Evolutionary conservation across 352 stramenopile genomes (phyloP).

Genomic region (Achlya hypogyna): DNA sequence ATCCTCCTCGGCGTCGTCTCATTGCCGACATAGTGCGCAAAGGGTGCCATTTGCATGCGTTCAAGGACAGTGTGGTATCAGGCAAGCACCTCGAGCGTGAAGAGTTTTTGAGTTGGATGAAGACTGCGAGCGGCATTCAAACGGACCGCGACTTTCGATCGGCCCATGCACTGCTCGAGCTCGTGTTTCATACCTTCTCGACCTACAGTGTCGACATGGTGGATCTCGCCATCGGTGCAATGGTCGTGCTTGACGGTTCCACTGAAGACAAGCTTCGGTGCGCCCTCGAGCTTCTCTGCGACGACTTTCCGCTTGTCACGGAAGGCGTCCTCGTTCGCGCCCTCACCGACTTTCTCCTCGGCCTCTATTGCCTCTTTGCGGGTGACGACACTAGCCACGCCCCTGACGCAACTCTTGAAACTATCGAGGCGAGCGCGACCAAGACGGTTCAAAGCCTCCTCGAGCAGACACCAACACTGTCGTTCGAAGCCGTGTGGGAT

Average conservation of each 20-base stretch:
- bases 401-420: neutral
- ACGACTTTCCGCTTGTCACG: neutral
- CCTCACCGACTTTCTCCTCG: neutral
- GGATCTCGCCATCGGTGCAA: conserved; percentile 1
- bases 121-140: conserved; percentile 1
- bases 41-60: neutral
- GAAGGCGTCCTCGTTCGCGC: conserved; percentile 1
- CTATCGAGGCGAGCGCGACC: neutral
- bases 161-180: conserved; percentile 1
- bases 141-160: conserved; percentile 4
- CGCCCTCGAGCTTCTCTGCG: neutral
- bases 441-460: neutral
- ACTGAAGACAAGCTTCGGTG: conserved; percentile 9
- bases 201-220: conserved; percentile 15
- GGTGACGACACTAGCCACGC: neutral
- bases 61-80: neutral
- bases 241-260: conserved; percentile 5
- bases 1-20: neutral
- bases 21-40: conserved; percentile 9
- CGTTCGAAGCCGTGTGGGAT: conserved; percentile 9
- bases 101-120: conserved; percentile 1
- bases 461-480: neutral
- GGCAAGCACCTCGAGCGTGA: neutral
- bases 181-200: conserved; percentile 1
- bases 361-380: conserved; percentile 10